A percentile compares a stretch with the other conserved stretches of the same genome.
These are phyloP conservation scores for Trichosporon sp. DNA, from an alignment of 1,284 basidiomycete genomes.

Conservation along the genomic window DNA sequence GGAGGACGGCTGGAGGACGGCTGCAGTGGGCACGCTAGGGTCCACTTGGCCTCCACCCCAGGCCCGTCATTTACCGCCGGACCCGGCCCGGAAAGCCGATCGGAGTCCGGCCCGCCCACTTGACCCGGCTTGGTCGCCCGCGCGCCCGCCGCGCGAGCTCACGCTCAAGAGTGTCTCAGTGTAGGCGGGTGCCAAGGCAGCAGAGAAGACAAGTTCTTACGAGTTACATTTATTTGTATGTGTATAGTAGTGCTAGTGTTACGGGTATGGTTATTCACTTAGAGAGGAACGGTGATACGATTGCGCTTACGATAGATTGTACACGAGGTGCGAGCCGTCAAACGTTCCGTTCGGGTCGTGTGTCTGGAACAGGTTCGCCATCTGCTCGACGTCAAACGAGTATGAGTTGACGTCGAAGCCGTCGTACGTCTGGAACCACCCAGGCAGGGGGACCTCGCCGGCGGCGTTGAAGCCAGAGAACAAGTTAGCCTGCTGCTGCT, in stretches of 20 bases:
- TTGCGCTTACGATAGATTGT: not conserved
- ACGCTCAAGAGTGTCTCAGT: no score
- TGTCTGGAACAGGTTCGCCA: slow-evolving; percentile 23
- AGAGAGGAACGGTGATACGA: not conserved
- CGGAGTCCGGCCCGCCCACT: not conserved
- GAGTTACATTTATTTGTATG: not conserved
- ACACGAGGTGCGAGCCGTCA: slow-evolving; percentile 12
- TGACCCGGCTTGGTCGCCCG: not conserved
- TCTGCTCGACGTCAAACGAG: slow-evolving; percentile 30
- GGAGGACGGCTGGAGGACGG: no score
- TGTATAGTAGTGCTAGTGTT: not conserved
- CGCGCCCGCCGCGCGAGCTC: no score
- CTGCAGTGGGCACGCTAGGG: not conserved
- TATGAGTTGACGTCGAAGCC: slow-evolving; percentile 29
- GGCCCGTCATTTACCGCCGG: not conserved
- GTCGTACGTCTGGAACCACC: slow-evolving; percentile 18
- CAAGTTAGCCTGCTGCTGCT: not conserved
- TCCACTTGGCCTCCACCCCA: not conserved
- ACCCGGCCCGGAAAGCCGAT: not conserved
- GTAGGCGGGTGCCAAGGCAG: no score
- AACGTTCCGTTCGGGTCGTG: slow-evolving; percentile 21
- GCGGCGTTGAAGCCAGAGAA: not conserved
- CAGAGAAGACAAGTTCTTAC: not conserved
- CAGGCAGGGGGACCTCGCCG: not conserved
- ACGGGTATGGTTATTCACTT: not conserved